Conservation (phyloP, 257 asterid genomes). For the Solanum tacnaense region DNA sequence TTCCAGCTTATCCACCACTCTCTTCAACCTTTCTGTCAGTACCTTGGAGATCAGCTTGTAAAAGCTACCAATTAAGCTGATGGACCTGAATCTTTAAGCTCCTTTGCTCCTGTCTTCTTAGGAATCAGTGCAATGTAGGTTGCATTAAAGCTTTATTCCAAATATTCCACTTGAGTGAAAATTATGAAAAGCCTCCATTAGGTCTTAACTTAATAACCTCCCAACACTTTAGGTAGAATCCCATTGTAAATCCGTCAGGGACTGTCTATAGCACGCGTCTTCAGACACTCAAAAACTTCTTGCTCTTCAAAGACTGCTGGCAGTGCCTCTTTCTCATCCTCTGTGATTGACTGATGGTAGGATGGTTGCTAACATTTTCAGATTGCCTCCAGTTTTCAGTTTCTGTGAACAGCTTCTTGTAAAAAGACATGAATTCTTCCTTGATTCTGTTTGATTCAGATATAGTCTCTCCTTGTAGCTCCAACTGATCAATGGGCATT, state of each 20-base stretch:
- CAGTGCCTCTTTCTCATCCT: background rate
- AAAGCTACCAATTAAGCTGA: background rate
- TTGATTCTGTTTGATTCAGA: background rate
- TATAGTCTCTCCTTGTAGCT: background rate
- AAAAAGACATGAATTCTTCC: background rate
- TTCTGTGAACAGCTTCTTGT: background rate
- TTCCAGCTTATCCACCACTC: background rate
- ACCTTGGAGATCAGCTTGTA: background rate
- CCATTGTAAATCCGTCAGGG: background rate
- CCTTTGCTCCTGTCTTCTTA: background rate
- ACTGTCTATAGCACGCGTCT: background rate
- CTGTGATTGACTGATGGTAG: background rate
- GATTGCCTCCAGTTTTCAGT: background rate
- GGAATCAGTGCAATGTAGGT: background rate
- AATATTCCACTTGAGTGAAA: background rate
- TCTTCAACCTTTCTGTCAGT: background rate
- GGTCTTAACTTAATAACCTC: background rate
- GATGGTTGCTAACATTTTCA: background rate
- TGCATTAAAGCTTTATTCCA: background rate
- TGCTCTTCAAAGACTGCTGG: background rate
- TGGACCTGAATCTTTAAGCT: background rate
- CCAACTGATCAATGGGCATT: background rate
- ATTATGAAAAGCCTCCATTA: background rate
- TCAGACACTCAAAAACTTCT: background rate
- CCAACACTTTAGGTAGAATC: background rate